phyloP scores from a whole-genome alignment of 2,329 filamentous ascomycete species.

The Aspergillus fumigatus region DNA sequence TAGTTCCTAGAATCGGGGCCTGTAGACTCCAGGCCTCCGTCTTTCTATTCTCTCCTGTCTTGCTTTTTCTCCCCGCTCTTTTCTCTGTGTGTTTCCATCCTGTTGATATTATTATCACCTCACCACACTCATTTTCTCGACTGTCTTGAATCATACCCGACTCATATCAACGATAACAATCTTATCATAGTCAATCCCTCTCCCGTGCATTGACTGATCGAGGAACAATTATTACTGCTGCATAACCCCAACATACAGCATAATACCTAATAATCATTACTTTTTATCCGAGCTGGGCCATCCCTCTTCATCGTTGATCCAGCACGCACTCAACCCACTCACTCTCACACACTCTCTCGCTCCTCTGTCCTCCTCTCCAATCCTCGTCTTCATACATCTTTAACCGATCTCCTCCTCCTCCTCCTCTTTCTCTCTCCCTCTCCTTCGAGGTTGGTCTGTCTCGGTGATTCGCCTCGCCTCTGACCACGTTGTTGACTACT shows the following conservation, averaged over 20 bases:
- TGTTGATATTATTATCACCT: conserved; percentile 6
- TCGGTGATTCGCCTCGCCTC: not conserved
- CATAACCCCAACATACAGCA: not conserved
- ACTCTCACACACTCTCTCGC: not conserved
- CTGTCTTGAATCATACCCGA: not conserved
- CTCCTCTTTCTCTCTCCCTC: conserved; percentile 1
- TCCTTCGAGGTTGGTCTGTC: not conserved
- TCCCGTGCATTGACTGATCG: not conserved
- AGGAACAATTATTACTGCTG: not conserved
- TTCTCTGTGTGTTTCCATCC: not conserved
- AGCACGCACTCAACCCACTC: not conserved
- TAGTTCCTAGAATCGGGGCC: not conserved
- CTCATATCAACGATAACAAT: not conserved
- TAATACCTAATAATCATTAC: too few relatives aligned
- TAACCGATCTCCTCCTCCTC: conserved; percentile 10
- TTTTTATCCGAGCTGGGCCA: not conserved
- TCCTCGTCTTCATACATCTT: conserved; percentile 5
- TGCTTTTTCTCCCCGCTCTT: not conserved
- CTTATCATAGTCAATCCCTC: not conserved
- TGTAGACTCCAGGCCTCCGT: not conserved
- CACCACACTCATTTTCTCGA: not conserved
- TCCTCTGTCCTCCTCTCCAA: conserved; percentile 5
- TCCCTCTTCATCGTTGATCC: not conserved
- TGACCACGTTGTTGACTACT: conserved; percentile 6
- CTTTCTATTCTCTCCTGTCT: not conserved